A percentile compares a stretch with the other conserved stretches of the same genome.
Evolutionary conservation across 1,139 yeast species (phyloP).

Genomic region (Geotrichum restrictum): DNA sequence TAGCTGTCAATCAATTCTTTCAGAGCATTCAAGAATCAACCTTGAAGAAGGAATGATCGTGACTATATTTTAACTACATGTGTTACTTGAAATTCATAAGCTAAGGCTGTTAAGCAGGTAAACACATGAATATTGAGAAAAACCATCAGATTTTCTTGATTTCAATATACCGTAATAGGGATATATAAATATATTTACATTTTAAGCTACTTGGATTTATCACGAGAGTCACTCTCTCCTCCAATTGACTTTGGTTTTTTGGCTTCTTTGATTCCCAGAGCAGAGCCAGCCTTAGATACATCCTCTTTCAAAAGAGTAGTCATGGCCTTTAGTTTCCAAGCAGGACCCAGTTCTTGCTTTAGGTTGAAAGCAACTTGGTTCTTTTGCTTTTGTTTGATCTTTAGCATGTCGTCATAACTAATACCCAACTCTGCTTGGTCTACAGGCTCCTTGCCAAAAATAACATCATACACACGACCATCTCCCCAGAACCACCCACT

Average conservation of each 20-base stretch:
- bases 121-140: too few species aligned
- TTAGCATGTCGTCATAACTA: conserved; percentile 54
- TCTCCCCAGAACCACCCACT: conserved; percentile 91
- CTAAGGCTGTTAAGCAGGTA: too few species aligned
- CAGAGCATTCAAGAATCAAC: too few species aligned
- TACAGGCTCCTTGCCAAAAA: conserved; percentile 73
- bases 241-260: neutral
- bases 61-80: too few species aligned
- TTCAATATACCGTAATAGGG: too few species aligned
- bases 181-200: too few species aligned
- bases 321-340: conserved; percentile 39
- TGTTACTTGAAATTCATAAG: too few species aligned
- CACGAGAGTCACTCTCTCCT: neutral
- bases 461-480: conserved; percentile 74
- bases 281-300: conserved; percentile 24
- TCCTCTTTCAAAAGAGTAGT: conserved; percentile 39
- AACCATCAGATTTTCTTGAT: too few species aligned
- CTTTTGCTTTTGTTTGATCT: conserved; percentile 32
- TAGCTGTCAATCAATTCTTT: too few species aligned
- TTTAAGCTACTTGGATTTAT: conserved; percentile 4
- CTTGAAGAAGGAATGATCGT: too few species aligned
- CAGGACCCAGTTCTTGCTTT: conserved; percentile 40
- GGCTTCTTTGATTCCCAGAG: conserved; percentile 6
- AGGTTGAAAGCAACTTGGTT: conserved; percentile 36
- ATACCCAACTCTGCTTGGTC: conserved; percentile 74